Evolutionary conservation across 768 basidiomycete species (phyloP), one percentile per base, ranked within the genome.

Genomic region (Polyporus arcularius): DNA sequence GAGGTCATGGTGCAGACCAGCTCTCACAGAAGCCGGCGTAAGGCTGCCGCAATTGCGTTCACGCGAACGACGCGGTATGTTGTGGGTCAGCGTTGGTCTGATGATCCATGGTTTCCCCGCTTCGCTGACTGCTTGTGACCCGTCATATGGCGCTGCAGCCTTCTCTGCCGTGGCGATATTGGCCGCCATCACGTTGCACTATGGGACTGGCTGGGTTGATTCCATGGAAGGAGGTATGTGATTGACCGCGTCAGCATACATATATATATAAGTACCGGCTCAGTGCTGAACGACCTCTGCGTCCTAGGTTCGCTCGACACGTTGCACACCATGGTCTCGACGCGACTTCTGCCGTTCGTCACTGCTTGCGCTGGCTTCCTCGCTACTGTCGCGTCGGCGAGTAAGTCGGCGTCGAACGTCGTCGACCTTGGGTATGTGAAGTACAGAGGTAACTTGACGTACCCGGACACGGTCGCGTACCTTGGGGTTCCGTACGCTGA

Each of bases 401-500:
- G 15, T 32, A 7, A 28, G 8, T 49, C 53, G 4, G 42, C 48
- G 9, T 28, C 49, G 11, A 63, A 63, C 46, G 60, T 84, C 30
- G 79, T 86, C 42, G 79, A 86, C 63, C 77, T 83, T 14, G 85
- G 85, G 15, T 87, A 89, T 59, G 83, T 82, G 1, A 78, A 74
- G 55, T 88, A 86, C 64, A 73, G 75, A 4, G 86, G 86, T 2
- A 85, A 84, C 60, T 72, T 73, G 9, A 78, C 80, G 0, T 81
- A 74, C 62, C 77, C 81, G 0, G 79, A 85, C 62, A 78, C 80
- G 11, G 81, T 85, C 16, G 82, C 84, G 0, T 88, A 81, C 67
- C 74, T 88, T 9, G 75, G 76, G 4, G 51, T 77, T 14, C 76
- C 75, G 3, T 77, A 75, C 47, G 76, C 76, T 8, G 73, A 75